Evolutionary conservation across 139 green algal species (phyloP), one percentile per base, ranked within the genome.

Genomic region (Chlamydomonas eustigma): DNA sequence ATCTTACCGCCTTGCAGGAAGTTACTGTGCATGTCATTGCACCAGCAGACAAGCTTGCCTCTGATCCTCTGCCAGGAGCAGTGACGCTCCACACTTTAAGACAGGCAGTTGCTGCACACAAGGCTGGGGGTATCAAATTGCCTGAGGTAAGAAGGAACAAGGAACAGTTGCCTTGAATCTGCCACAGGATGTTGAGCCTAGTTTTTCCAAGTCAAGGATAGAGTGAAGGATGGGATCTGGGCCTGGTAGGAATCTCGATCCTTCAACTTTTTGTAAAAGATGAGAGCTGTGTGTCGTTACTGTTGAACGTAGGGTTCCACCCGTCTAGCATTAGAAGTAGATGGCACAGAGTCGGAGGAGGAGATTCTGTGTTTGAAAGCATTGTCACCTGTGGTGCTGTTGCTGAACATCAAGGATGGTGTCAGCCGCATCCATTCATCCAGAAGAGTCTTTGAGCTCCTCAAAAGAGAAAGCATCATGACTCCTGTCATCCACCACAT

Each of bases 401-500:
- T 98, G 66, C 79, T 98, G 18, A 83, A 91, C 76, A 87, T 80
- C 2, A 75, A 77, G 5, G 76, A 83, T 5, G 87, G 86, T 39
- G 78, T 92, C 4, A 89, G 73, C 38, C 85, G 93, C 50, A 78
- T 98, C 36, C 94, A 98, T 79, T 84, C 90, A 4, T 93, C 85
- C 0, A 70, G 78, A 58, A 90, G 94, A 34, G 80, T 98, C 32
- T 98, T 98, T 81, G 92, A 98, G 72, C 65, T 82, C 31, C 67
- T 98, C 39, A 83, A 90, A 75, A 38, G 64, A 39, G 67, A 90
- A 18, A 72, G 76, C 1, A 78, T 93, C 66, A 88, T 85, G 38
- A 73, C 91, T 0, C 87, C 96, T 2, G 88, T 99, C 31, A 91
- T 99, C 75, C 95, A 99, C 86, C 89, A 97, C 85, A 88, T 89